phyloP scores from a whole-genome alignment of 345 rosid species.

The Eucalyptus leucophloia region DNA sequence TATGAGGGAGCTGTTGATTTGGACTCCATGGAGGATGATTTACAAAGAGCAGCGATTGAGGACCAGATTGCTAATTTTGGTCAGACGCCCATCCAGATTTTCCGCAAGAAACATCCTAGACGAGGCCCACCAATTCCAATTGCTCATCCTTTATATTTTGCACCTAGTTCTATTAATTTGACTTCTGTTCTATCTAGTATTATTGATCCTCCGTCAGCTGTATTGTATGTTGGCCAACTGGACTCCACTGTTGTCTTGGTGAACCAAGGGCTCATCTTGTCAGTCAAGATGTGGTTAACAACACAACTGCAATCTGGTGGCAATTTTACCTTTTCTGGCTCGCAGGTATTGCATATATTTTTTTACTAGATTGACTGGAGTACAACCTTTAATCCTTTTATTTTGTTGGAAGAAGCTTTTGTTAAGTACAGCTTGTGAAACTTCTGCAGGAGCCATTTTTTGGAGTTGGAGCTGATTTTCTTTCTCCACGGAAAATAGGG shows the following conservation, averaged over 20 bases:
- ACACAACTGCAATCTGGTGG: slow-evolving; percentile 93
- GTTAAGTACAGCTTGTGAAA: neutral
- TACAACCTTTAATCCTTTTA: neutral
- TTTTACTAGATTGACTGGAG: neutral
- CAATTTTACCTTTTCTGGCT: slow-evolving; percentile 83
- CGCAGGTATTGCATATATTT: slow-evolving; percentile 37
- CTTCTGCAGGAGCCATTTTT: slow-evolving; percentile 81
- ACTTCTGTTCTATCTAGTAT: slow-evolving; percentile 51
- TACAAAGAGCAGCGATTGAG: slow-evolving; percentile 94
- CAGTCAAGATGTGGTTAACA: slow-evolving; percentile 92
- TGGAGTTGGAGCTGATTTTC: slow-evolving; percentile 89
- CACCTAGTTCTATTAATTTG: slow-evolving; percentile 84
- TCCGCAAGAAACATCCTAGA: slow-evolving; percentile 91
- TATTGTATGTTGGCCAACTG: slow-evolving; percentile 52
- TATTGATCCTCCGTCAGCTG: slow-evolving; percentile 55
- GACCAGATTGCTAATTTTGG: slow-evolving; percentile 99
- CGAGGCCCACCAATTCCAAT: slow-evolving; percentile 97
- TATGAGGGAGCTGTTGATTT: slow-evolving; percentile 91
- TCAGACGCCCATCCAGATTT: slow-evolving; percentile 93
- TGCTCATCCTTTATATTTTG: slow-evolving; percentile 85
- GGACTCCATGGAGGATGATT: slow-evolving; percentile 84
- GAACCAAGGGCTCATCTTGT: slow-evolving; percentile 79
- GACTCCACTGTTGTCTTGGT: slow-evolving; percentile 79
- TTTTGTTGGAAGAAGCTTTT: neutral
- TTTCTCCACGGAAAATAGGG: slow-evolving; percentile 78